Evolutionary conservation across 805 yeast genomes (phyloP), one percentile per base, ranked within the genome.

Genomic region (Lachancea quebecensis): DNA sequence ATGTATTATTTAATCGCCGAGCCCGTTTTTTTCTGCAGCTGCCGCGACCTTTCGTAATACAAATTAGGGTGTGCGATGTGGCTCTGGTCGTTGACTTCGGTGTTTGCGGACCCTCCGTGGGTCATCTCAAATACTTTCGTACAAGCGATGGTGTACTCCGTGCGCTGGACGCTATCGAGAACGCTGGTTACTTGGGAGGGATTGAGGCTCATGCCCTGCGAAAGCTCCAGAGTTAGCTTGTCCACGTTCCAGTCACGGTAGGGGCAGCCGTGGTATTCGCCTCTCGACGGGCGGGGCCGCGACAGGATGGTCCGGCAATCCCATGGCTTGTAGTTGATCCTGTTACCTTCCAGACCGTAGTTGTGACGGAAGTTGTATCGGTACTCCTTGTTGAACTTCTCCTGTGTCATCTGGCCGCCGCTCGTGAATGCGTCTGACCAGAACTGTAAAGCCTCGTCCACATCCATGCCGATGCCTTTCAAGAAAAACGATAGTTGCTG

Each of bases 251-350:
- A 69, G 56, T 85, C 91, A 44, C 95, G 71, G 65, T 85, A 93
- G 4, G 98, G 97, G 65, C 98, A 91, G 2, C 99, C 99, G 60
- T 91, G 96, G 48, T 69, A 75, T 53, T 90, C 95, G 35, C 73
- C 74, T 39, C 74, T 71, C 10, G 71, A 69, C 0, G 95, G 89
- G 51, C 81, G 75, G 7, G 88, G 87, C 53, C 81, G 81, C 25
- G 79, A 72, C 47, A 87, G 64, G 35, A 93, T 87, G 1, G 82
- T 79, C 34, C 79, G 76, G 69, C 97, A 93, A 59, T 82, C 85
- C 82, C 84, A 77, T 2, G 98, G 95, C 56, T 78, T 77, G 65
- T 88, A 89, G 55, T 88, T 85, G 56, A 79, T 83, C 49, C 96
- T 71, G 10, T 83, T 82, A 54, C 99, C 99, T 66, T 87, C 96